A percentile compares a stretch with the other conserved stretches of the same genome.
These are phyloP conservation scores for Pugionium cornutum DNA, from an alignment of 345 rosid species.

Conservation along the genomic window DNA sequence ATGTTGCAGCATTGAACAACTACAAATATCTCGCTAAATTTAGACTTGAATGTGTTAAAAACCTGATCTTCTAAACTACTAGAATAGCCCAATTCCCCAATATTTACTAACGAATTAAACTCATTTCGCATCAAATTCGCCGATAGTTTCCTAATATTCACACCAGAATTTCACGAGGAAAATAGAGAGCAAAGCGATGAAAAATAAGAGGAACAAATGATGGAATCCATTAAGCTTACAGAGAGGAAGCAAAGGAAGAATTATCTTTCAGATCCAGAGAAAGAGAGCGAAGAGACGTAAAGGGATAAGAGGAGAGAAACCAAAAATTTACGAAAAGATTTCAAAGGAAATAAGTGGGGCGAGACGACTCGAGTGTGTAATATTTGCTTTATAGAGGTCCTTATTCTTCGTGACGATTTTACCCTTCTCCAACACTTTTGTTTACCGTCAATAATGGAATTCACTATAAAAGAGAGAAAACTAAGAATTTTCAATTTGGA, in stretches of 20 bases:
- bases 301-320: constrained; percentile 13
- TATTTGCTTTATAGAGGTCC: constrained; percentile 21
- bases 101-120: constrained; percentile 4
- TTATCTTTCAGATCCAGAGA: constrained; percentile 29
- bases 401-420: constrained; percentile 18
- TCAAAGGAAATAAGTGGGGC: constrained; percentile 14
- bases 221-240: constrained; percentile 26
- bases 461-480: background rate
- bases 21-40: background rate
- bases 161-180: background rate
- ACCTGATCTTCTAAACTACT: background rate
- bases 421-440: constrained; percentile 7
- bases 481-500: background rate
- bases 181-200: background rate
- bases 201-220: background rate
- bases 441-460: background rate
- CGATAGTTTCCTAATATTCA: background rate
- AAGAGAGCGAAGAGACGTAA: constrained; percentile 12
- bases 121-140: background rate
- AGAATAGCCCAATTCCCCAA: background rate
- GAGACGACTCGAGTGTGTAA: constrained; percentile 16
- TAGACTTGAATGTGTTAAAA: background rate
- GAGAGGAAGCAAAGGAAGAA: constrained; percentile 14
- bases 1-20: constrained; percentile 4
- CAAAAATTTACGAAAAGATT: background rate